Base-by-base conservation (phyloP, 305 asterid genomes). In the Fraxinus xanthoxyloides region DNA sequence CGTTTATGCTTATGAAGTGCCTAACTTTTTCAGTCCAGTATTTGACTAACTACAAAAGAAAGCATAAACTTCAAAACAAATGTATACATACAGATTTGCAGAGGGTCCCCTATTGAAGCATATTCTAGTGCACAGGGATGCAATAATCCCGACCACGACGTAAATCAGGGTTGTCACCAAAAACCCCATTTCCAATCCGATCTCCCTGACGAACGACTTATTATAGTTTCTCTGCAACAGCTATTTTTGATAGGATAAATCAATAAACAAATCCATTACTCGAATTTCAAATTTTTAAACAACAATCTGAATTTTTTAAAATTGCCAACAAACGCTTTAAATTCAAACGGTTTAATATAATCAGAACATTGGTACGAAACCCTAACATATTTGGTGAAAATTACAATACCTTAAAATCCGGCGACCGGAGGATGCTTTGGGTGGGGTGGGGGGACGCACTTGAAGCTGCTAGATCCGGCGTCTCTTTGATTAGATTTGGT, bases 61-160 rank as follows among this genome's bases (percentile, higher is more conserved):
- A 24, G 40, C 32, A 72, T 4, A 79, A 67, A 70, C 24, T 28
- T 15, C 43, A 28, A 69, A 30, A 28, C 75, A 28, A 21, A 72
- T 13, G 23, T 70, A 34, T 61, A 78, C 96, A 63, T 95, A 94
- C 99, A 95, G 91, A 87, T 95, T 95, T 3, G 98, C 85, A 35
- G 99, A 95, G 67, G 98, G 99, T 32, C 99, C 98, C 87, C 90
- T 88, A 85, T 92, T 93, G 93, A 86, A 94, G 93, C 98, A 93
- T 88, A 95, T 91, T 90, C 97, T 88, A 87, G 90, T 67, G 84
- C 88, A 86, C 23, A 95, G 89, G 63, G 90, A 86, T 21, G 93
- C 97, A 87, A 94, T 95, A 80, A 94, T 83, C 82, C 98, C 99
- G 61, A 92, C 88, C 32, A 86, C 97, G 15, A 92, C 2, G 88